Conservation (phyloP, 2,329 filamentous ascomycete species). For the Penicillium sp. region DNA sequence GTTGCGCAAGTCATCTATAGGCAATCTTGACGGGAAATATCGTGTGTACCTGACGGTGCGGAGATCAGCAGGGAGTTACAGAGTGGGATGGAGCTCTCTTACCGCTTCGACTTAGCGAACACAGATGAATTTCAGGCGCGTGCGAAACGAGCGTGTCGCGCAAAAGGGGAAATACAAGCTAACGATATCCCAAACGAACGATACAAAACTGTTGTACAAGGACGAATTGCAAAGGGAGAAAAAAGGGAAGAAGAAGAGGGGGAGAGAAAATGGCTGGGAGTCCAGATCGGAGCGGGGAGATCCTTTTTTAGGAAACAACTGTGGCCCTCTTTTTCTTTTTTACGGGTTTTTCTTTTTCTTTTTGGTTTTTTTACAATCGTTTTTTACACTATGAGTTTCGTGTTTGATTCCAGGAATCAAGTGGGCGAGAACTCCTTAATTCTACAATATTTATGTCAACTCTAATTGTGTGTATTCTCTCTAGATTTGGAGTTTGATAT, state of each 20-base stretch:
- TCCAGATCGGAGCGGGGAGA: conserved; percentile 23
- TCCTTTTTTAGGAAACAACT: conserved; percentile 9
- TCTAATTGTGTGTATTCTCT: neutral
- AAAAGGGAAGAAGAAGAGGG: conserved; percentile 19
- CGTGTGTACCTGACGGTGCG: conserved; percentile 33
- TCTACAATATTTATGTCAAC: neutral
- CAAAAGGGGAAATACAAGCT: conserved; percentile 21
- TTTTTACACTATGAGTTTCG: neutral
- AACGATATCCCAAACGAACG: conserved; percentile 20
- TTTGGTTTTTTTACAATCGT: neutral
- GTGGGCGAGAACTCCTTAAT: neutral
- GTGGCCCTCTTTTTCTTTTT: conserved; percentile 6
- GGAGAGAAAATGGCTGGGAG: conserved; percentile 24
- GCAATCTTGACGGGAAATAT: conserved; percentile 6
- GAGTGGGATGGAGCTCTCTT: conserved; percentile 29
- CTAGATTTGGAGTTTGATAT: neutral
- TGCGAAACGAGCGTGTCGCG: conserved; percentile 28
- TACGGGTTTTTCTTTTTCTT: neutral
- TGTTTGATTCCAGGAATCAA: neutral
- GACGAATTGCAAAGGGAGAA: conserved; percentile 18
- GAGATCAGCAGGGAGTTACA: conserved; percentile 34
- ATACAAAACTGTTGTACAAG: conserved; percentile 28
- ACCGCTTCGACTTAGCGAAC: conserved; percentile 24
- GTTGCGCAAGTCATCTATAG: conserved; percentile 25
- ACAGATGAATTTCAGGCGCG: conserved; percentile 6